Base-by-base conservation (phyloP, 2,329 filamentous ascomycete species). In the Exserohilum turcica region DNA sequence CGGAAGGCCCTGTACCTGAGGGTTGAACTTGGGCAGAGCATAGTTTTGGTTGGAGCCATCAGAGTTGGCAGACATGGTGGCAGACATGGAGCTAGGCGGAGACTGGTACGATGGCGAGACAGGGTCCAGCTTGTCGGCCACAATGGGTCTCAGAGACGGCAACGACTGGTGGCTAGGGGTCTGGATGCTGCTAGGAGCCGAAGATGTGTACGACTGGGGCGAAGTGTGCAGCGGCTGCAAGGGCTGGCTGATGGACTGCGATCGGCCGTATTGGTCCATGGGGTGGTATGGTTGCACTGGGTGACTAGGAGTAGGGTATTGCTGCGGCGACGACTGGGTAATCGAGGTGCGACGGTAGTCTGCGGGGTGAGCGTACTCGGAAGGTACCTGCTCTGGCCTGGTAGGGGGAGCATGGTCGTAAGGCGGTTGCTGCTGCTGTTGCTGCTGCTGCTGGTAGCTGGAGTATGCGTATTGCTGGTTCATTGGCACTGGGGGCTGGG, bases 101-200 rank as follows among this genome's bases (percentile, higher is more conserved):
- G 72, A 74, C 27, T 72, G 66, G 44, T 76, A 77, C n/a, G 72
- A 67, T 0, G 78, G 78, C n/a, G 78, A 79, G 3, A 75, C 68
- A 5, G 77, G 75, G 49, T 80, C 78, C 35, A 77, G 57, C 52
- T 75, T 76, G 3, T 76, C 66, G 18, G 55, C 54, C 44, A 52
- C 59, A 2, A 63, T 63, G 27, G 64, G 67, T 56, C 77, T 76
- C 47, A 80, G 61, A 12, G 77, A 77, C 6, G 78, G 77, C 47
- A 80, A 60, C 18, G 74, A 61, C 56, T 74, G 68, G 24, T 68
- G 63, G n/a, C n/a, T n/a, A n/a, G n/a, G n/a, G n/a, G n/a, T n/a
- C n/a, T n/a, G n/a, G n/a, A n/a, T n/a, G n/a, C n/a, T n/a, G 47
- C 58, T 74, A 44, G 71, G 60, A 16, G 60, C 56, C 15, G 70